Percentiles rank a stretch among this genome's conserved stretches.
phyloP scores from a whole-genome alignment of 2,329 filamentous ascomycete genomes.

The Paracamarosporium sp. region DNA sequence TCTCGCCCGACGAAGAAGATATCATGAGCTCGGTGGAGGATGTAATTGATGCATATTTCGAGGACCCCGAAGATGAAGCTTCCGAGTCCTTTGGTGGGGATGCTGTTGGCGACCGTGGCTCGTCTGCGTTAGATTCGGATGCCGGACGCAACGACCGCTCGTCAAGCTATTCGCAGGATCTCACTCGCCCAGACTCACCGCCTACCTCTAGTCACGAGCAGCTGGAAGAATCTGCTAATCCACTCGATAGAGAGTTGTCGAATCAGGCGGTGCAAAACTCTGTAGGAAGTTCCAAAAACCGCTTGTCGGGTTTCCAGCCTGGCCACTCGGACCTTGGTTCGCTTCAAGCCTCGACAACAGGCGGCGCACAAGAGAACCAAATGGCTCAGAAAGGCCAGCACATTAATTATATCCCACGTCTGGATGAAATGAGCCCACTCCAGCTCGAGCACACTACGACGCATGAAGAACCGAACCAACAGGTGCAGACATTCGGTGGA shows the following conservation, averaged over 20 bases:
- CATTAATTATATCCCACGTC: slow-evolving; percentile 15
- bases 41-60: slow-evolving; percentile 66
- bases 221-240: slow-evolving; percentile 20
- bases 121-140: slow-evolving; percentile 27
- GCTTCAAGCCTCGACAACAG: not conserved
- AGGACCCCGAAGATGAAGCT: slow-evolving; percentile 64
- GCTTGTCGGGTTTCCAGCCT: slow-evolving; percentile 18
- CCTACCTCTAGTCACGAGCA: slow-evolving; percentile 30
- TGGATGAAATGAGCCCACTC: slow-evolving; percentile 23
- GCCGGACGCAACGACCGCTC: slow-evolving; percentile 32
- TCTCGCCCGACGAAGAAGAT: slow-evolving; percentile 37
- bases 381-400: slow-evolving; percentile 10
- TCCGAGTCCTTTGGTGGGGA: not conserved
- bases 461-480: slow-evolving; percentile 11
- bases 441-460: slow-evolving; percentile 21
- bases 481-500: slow-evolving; percentile 2
- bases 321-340: slow-evolving; percentile 2
- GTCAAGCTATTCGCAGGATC: slow-evolving; percentile 34
- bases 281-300: slow-evolving; percentile 14
- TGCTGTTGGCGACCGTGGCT: slow-evolving; percentile 13
- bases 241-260: slow-evolving; percentile 13
- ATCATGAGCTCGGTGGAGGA: slow-evolving; percentile 65
- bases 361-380: not conserved
- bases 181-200: slow-evolving; percentile 20
- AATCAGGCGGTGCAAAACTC: slow-evolving; percentile 11